These are phyloP conservation scores for Penicillium sp. DNA, from an alignment of 2,329 filamentous ascomycete species.

Conservation along the genomic window DNA sequence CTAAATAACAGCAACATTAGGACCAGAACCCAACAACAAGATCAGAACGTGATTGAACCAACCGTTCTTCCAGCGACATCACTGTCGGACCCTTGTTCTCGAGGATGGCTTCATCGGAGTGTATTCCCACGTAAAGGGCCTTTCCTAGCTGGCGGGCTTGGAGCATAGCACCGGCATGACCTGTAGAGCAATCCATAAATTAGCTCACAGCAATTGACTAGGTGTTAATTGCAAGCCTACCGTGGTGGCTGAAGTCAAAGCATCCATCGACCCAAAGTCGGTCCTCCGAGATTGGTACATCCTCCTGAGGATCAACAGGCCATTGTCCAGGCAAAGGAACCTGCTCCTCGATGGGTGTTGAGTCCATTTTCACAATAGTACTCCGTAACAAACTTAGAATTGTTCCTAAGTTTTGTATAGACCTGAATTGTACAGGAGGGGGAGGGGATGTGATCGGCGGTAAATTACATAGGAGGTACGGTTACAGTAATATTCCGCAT, in stretches of 20 bases:
- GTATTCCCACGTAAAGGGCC: constrained; percentile 86
- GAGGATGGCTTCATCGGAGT: constrained; percentile 92
- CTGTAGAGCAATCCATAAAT: constrained; percentile 42
- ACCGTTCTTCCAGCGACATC: constrained; percentile 89
- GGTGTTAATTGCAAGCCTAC: constrained; percentile 44
- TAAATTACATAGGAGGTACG: constrained; percentile 7
- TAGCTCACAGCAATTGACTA: constrained; percentile 11
- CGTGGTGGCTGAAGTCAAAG: constrained; percentile 99
- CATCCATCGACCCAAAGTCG: constrained; percentile 98
- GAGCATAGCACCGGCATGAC: constrained; percentile 94
- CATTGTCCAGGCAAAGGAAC: constrained; percentile 57
- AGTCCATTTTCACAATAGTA: constrained; percentile 9
- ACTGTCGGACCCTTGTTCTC: constrained; percentile 98
- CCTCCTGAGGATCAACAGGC: constrained; percentile 64
- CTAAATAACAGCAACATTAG: constrained; percentile 42
- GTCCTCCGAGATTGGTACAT: constrained; percentile 58
- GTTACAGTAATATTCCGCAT: constrained; percentile 3
- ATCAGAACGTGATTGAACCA: constrained; percentile 20
- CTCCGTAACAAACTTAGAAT: neutral
- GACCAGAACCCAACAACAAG: neutral
- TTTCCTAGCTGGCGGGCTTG: constrained; percentile 88
- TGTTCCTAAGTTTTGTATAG: neutral
- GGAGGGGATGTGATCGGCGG: constrained; percentile 4
- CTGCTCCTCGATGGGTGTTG: constrained; percentile 26
- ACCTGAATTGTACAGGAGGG: neutral